Conservation (phyloP, 257 asterid genomes). For the Ocimum tenuiflorum region DNA sequence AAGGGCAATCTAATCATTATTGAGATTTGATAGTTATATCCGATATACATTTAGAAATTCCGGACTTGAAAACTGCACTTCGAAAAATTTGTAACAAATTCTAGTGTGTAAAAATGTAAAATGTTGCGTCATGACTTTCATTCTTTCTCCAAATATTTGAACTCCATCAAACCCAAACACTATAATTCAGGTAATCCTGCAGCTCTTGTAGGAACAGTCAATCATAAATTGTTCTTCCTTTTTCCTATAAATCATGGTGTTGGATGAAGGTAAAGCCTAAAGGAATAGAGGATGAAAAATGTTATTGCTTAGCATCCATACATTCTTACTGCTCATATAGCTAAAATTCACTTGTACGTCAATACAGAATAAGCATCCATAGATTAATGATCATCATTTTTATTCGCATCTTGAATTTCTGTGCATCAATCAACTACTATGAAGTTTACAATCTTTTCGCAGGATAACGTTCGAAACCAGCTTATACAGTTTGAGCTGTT, state of each 20-base stretch:
- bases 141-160: not conserved
- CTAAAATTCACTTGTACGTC: no score
- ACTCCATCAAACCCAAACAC: not conserved
- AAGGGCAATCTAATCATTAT: not conserved
- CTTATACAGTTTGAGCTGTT: constrained; percentile 90
- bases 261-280: not conserved
- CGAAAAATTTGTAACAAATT: not conserved
- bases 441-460: constrained; percentile 22
- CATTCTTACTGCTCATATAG: no score
- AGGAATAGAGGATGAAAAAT: not conserved
- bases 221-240: not conserved
- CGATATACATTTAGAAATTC: not conserved
- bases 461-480: constrained; percentile 98
- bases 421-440: not conserved
- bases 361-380: no score
- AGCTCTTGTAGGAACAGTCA: not conserved
- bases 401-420: no score
- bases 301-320: no score
- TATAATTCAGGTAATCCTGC: no score
- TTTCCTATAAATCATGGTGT: not conserved
- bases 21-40: not conserved
- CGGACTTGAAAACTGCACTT: not conserved
- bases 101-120: not conserved
- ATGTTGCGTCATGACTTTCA: not conserved
- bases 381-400: not conserved